phyloP scores from a whole-genome alignment of 2,329 filamentous ascomycete species.

The Tolypocladium album region DNA sequence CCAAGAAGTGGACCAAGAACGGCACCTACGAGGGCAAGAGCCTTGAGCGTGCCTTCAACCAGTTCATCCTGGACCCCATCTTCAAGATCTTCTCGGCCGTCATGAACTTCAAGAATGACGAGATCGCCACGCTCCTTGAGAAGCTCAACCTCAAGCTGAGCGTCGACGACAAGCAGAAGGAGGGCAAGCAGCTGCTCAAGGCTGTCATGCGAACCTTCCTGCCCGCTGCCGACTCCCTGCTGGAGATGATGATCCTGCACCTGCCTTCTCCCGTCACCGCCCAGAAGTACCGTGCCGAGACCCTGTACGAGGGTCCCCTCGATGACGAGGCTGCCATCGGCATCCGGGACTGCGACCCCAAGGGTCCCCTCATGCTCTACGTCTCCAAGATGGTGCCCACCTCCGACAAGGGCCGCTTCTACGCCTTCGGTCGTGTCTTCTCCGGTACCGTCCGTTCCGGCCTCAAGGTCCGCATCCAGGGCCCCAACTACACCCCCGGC shows the following conservation, averaged over 20 bases:
- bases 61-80: constrained; percentile 99
- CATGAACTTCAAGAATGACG: constrained; percentile 98
- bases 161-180: constrained; percentile 78
- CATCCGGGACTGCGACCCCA: constrained; percentile 97
- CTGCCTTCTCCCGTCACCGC: constrained; percentile 91
- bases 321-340: constrained; percentile 90
- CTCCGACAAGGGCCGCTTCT: constrained; percentile 99
- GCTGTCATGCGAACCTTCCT: constrained; percentile 98
- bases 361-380: constrained; percentile 99
- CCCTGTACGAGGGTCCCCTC: constrained; percentile 91
- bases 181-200: constrained; percentile 98
- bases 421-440: constrained; percentile 99
- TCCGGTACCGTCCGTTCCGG: constrained; percentile 94
- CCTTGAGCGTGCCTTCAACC: constrained; percentile 98
- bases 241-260: constrained; percentile 99
- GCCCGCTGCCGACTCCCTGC: constrained; percentile 90
- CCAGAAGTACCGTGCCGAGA: constrained; percentile 96
- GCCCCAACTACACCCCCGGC: constrained; percentile 94
- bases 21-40: constrained; percentile 73
- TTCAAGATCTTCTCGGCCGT: constrained; percentile 96
- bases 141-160: constrained; percentile 94
- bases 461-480: constrained; percentile 99
- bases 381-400: constrained; percentile 99
- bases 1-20: constrained; percentile 99
- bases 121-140: constrained; percentile 69